A percentile compares a stretch with the other conserved stretches of the same genome.
Conservation (phyloP, 495 filamentous ascomycete species). For the Glonium stellatum region DNA sequence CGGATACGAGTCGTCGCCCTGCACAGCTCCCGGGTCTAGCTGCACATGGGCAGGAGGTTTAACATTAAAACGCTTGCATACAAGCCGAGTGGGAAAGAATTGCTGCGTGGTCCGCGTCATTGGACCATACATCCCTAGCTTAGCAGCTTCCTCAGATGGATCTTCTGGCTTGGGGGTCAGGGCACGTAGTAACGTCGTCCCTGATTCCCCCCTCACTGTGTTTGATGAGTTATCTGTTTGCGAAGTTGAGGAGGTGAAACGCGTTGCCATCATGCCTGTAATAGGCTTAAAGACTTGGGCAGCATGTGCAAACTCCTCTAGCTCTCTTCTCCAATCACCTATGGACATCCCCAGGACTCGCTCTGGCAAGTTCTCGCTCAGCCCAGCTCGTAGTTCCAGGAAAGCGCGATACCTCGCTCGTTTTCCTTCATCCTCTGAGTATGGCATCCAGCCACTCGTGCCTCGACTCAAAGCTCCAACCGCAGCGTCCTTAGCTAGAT, state of each 20-base stretch:
- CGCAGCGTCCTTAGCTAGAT: constrained; percentile 66
- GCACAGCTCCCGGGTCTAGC: constrained; percentile 44
- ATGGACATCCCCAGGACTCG: constrained; percentile 49
- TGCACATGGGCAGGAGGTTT: constrained; percentile 66
- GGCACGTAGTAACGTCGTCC: constrained; percentile 41
- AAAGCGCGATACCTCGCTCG: constrained; percentile 69
- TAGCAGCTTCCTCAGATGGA: constrained; percentile 82
- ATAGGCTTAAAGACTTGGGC: constrained; percentile 91
- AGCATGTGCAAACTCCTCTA: constrained; percentile 79
- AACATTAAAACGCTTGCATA: constrained; percentile 92
- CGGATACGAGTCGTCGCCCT: constrained; percentile 26
- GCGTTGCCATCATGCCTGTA: constrained; percentile 81
- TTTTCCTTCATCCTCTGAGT: constrained; percentile 74
- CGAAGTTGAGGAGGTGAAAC: constrained; percentile 72
- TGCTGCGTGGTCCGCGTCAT: constrained; percentile 67
- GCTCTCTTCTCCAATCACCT: constrained; percentile 73
- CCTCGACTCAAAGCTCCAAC: constrained; percentile 68
- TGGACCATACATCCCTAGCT: constrained; percentile 83
- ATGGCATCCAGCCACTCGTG: constrained; percentile 72
- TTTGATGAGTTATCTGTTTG: constrained; percentile 40
- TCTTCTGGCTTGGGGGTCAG: constrained; percentile 61
- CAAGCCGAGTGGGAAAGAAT: constrained; percentile 73
- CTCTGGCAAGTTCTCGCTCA: constrained; percentile 53
- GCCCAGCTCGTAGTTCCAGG: constrained; percentile 69
- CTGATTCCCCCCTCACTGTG: constrained; percentile 29